These are phyloP conservation scores for Eimeria acervulina DNA, from an alignment of 169 alveolate species.

Conservation along the genomic window DNA sequence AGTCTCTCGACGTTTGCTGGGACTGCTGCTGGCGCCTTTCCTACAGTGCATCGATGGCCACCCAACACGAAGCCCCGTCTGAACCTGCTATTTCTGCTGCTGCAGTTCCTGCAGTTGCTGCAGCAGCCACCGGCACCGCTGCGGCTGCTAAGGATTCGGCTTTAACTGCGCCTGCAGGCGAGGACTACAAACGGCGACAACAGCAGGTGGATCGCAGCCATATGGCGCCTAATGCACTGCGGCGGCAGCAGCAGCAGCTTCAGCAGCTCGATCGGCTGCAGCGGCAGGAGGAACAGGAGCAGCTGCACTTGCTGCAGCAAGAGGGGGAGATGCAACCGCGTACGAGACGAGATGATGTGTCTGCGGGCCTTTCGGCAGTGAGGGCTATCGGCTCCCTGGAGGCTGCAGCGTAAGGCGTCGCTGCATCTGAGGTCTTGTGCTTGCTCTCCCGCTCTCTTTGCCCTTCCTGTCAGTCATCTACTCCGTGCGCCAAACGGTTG, in stretches of 20 bases:
- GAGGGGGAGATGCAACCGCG: not conserved
- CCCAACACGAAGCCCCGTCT: not conserved
- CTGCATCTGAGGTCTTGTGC: not conserved
- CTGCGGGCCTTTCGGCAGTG: not conserved
- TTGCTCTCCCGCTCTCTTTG: not conserved
- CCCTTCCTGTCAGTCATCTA: not conserved
- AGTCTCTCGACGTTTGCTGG: slow-evolving; percentile 41
- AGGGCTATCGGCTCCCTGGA: slow-evolving; percentile 62
- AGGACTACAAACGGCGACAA: not conserved
- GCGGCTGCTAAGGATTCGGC: not conserved
- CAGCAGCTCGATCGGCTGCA: slow-evolving; percentile 3
- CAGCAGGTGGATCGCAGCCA: not conserved
- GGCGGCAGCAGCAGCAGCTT: not conserved
- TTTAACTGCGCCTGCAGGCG: not conserved
- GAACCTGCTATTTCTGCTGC: slow-evolving; percentile 8
- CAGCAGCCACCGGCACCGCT: not conserved
- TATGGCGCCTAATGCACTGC: not conserved
- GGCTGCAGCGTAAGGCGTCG: slow-evolving; percentile 66
- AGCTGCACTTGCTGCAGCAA: slow-evolving; percentile 14
- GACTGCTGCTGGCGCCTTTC: slow-evolving; percentile 62
- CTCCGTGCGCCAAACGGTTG: not conserved
- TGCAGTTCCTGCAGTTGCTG: slow-evolving; percentile 19
- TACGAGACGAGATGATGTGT: not conserved
- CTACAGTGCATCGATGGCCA: not conserved
- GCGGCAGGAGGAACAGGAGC: not conserved